These are phyloP conservation scores for Kwoniella dendrophila DNA, from an alignment of 768 basidiomycete genomes.

Conservation along the genomic window DNA sequence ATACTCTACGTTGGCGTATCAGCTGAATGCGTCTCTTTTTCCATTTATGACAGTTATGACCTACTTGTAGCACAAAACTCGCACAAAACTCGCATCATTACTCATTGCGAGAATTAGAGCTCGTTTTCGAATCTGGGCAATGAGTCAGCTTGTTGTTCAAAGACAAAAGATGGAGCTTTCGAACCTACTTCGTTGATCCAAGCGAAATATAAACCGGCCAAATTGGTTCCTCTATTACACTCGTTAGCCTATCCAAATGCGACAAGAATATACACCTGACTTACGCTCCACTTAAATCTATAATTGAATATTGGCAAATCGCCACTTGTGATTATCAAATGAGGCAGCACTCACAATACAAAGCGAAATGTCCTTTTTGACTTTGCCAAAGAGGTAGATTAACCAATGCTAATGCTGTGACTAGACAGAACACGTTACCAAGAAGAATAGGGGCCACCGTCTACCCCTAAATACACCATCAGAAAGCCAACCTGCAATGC, in stretches of 20 bases:
- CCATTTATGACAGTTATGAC: not conserved
- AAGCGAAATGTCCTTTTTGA: not conserved
- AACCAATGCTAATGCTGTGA: not conserved
- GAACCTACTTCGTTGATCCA: conserved; percentile 2
- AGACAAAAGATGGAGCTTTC: not conserved
- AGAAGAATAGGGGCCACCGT: not conserved
- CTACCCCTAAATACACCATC: not conserved
- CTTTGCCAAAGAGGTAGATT: not conserved
- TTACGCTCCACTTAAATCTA: conserved; percentile 3
- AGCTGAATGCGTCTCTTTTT: not conserved
- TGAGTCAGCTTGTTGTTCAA: not conserved
- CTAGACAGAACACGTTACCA: not conserved
- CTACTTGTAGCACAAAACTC: not conserved
- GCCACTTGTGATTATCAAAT: not conserved
- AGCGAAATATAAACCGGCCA: conserved; percentile 4
- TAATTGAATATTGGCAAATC: not conserved
- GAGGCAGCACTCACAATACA: not conserved
- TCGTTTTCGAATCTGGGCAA: no score
- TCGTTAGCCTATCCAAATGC: not conserved
- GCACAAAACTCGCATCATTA: conserved; percentile 3
- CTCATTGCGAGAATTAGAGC: conserved; percentile 5
- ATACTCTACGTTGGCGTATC: not conserved
- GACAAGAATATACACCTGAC: not conserved
- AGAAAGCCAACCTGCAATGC: not conserved
- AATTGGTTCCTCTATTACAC: not conserved